A percentile compares a stretch with the other conserved stretches of the same genome.
Evolutionary conservation across 75 land plant species (phyloP).

Genomic region (Selaginella tamariscina): DNA sequence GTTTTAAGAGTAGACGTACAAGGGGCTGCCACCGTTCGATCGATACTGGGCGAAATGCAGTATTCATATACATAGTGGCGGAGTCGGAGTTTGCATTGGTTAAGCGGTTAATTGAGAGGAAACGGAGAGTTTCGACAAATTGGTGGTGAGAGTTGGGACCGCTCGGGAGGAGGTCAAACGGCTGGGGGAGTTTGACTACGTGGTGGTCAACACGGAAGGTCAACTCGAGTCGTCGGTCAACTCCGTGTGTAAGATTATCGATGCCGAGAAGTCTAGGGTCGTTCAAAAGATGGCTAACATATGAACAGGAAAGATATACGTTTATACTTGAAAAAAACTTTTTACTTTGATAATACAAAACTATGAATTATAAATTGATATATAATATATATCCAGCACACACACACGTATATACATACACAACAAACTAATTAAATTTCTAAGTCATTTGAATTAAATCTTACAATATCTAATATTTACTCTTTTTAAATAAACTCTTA

Average conservation of each 20-base stretch:
- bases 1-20: slow-evolving; percentile 87
- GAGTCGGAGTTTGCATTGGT: slow-evolving; percentile 81
- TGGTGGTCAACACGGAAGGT: slow-evolving; percentile 84
- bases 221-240: slow-evolving; percentile 67
- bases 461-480: no score
- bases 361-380: no score
- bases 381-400: no score
- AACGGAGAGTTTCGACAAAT: slow-evolving; percentile 68
- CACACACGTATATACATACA: no score
- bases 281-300: background rate
- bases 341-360: no score
- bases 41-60: slow-evolving; percentile 56
- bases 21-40: slow-evolving; percentile 79
- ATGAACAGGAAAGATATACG: background rate
- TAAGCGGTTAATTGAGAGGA: slow-evolving; percentile 63
- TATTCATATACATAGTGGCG: slow-evolving; percentile 75
- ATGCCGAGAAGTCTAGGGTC: slow-evolving; percentile 88
- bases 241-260: slow-evolving; percentile 68
- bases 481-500: no score
- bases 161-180: slow-evolving; percentile 79
- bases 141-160: slow-evolving; percentile 69
- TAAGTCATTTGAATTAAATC: no score
- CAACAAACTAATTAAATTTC: no score
- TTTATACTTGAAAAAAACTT: no score
- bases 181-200: slow-evolving; percentile 72